phyloP scores from a whole-genome alignment of 2,329 filamentous ascomycete genomes.

The Beauveria asiatica region DNA sequence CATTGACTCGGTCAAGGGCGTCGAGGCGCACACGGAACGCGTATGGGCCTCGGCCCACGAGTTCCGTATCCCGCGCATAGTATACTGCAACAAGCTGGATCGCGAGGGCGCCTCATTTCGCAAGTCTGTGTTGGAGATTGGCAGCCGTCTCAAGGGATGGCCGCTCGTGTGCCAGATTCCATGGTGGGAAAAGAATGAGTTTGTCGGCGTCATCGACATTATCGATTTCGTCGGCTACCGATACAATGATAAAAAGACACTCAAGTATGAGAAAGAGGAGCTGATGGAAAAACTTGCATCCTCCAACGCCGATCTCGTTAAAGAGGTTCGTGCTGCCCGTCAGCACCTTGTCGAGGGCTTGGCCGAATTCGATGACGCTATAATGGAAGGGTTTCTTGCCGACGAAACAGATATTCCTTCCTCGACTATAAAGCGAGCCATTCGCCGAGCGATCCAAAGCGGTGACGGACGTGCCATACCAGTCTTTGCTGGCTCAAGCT shows the following conservation, averaged over 20 bases:
- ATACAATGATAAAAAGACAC: conserved; percentile 48
- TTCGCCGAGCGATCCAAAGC: conserved; percentile 62
- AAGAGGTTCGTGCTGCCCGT: conserved; percentile 68
- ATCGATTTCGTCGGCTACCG: conserved; percentile 65
- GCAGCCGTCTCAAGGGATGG: conserved; percentile 68
- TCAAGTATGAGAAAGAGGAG: conserved; percentile 20
- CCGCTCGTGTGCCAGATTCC: conserved; percentile 91
- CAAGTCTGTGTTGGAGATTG: conserved; percentile 78
- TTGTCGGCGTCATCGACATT: conserved; percentile 79
- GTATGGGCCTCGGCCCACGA: conserved; percentile 88
- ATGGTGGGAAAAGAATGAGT: conserved; percentile 77
- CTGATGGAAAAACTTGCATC: conserved; percentile 31
- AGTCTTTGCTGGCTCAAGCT: conserved; percentile 84
- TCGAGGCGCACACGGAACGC: conserved; percentile 94
- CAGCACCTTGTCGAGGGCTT: conserved; percentile 72
- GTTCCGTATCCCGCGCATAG: conserved; percentile 73
- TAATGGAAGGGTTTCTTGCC: conserved; percentile 79
- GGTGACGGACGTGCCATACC: conserved; percentile 70
- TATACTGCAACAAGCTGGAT: conserved; percentile 74
- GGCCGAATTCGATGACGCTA: conserved; percentile 78
- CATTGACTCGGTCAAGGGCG: conserved; percentile 83
- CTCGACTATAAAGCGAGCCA: conserved; percentile 58
- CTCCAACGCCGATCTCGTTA: conserved; percentile 43
- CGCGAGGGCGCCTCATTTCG: conserved; percentile 73
- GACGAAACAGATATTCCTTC: conserved; percentile 65